Percentiles rank a stretch among this genome's conserved stretches.
These are phyloP conservation scores for Wickerhamomyces strasburgensis DNA, from an alignment of 805 yeast species.

Conservation along the genomic window DNA sequence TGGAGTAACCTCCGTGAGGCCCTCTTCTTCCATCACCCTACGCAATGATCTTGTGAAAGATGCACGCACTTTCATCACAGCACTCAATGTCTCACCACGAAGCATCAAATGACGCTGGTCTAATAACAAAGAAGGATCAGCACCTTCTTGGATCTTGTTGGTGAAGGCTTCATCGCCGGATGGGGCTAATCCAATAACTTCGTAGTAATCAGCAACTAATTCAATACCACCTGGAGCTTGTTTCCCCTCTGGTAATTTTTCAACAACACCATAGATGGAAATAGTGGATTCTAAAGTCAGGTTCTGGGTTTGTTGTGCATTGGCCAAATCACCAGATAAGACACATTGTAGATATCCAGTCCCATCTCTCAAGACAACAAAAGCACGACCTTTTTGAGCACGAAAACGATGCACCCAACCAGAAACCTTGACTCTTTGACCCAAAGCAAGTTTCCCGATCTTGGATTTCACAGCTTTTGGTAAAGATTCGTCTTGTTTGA, in stretches of 20 bases:
- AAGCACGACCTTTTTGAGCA: slow-evolving; percentile 85
- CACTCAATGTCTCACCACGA: slow-evolving; percentile 91
- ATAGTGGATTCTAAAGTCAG: slow-evolving; percentile 88
- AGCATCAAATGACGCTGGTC: slow-evolving; percentile 95
- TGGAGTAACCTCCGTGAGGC: slow-evolving; percentile 87
- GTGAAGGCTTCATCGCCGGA: slow-evolving; percentile 93
- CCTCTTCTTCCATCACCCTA: slow-evolving; percentile 69
- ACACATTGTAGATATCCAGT: slow-evolving; percentile 87
- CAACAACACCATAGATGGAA: slow-evolving; percentile 71
- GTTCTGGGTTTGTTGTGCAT: slow-evolving; percentile 77
- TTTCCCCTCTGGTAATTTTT: slow-evolving; percentile 90
- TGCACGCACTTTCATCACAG: slow-evolving; percentile 94
- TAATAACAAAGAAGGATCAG: slow-evolving; percentile 87
- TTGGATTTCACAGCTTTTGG: slow-evolving; percentile 68
- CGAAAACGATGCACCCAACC: slow-evolving; percentile 98
- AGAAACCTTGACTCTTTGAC: slow-evolving; percentile 66
- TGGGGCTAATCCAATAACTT: slow-evolving; percentile 90
- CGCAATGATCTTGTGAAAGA: slow-evolving; percentile 68
- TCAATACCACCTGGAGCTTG: slow-evolving; percentile 98
- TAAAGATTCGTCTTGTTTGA: slow-evolving; percentile 68
- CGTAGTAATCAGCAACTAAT: slow-evolving; percentile 83
- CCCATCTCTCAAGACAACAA: slow-evolving; percentile 93
- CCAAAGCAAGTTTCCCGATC: slow-evolving; percentile 48
- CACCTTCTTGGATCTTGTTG: slow-evolving; percentile 88
- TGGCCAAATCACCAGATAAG: slow-evolving; percentile 85